Evolutionary conservation across 176 grass and related monocot species (phyloP).

Genomic region (Musa acuminata): DNA sequence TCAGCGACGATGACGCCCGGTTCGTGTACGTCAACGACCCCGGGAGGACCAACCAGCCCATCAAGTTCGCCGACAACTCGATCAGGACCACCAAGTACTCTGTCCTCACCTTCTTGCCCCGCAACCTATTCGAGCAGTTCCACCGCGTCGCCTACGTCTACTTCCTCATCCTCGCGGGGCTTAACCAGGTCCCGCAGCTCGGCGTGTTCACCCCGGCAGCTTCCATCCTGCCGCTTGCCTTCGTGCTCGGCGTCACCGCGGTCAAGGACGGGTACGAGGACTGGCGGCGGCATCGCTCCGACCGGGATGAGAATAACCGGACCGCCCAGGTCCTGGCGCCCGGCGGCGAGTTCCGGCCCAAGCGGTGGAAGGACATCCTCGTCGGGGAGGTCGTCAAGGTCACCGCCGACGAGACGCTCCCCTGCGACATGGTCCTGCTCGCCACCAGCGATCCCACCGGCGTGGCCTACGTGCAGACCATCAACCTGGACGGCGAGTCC

Average conservation of each 20-base stretch:
- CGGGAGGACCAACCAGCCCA: constrained; percentile 35
- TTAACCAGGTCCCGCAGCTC: constrained; percentile 82
- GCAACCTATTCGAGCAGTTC: constrained; percentile 98
- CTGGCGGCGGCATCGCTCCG: constrained; percentile 75
- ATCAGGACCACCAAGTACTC: constrained; percentile 72
- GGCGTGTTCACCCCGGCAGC: constrained; percentile 43
- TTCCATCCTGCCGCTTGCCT: constrained; percentile 55
- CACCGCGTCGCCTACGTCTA: constrained; percentile 79
- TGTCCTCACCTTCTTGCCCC: constrained; percentile 71
- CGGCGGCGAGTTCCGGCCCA: constrained; percentile 47
- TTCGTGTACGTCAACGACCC: constrained; percentile 87
- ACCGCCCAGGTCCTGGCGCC: constrained; percentile 17
- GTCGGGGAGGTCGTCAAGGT: constrained; percentile 61
- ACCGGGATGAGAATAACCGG: constrained; percentile 73
- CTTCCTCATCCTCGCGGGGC: constrained; percentile 51
- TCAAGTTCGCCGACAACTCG: constrained; percentile 43
- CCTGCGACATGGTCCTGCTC: constrained; percentile 91
- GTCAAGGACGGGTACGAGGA: constrained; percentile 96
- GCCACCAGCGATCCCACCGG: constrained; percentile 84
- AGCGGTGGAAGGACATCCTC: constrained; percentile 58
- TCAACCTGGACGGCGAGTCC: constrained; percentile 97
- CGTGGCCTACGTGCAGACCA: constrained; percentile 84
- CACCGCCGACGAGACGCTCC: constrained; percentile 52
- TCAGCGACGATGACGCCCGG: constrained; percentile 77
- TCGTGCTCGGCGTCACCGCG: constrained; percentile 74